Evolutionary conservation across 108 stramenopile species (phyloP), one percentile per base, ranked within the genome.

Genomic region (Chaetoceros muelleri): DNA sequence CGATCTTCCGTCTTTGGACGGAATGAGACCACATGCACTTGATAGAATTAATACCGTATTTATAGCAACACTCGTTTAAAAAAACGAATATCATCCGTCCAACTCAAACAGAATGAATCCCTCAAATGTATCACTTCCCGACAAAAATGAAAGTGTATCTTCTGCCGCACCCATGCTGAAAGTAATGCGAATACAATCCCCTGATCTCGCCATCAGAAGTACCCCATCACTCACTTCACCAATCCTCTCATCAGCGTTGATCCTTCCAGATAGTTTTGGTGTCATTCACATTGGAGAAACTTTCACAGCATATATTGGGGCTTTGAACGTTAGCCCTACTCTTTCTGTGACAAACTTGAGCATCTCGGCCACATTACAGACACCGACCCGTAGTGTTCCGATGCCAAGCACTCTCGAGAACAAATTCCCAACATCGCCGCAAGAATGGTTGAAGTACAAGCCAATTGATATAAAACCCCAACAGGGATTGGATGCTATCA

Each of bases 151-250:
- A n/a, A n/a, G n/a, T n/a, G n/a, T n/a, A n/a, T n/a, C n/a, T n/a
- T 60, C 84, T 13, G 75, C 88, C 16, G 73, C 80, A 34, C 88
- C 88, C 17, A 80, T 81, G 23, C 76, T 90, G 8, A 85, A 85
- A 70, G 88, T 90, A 20, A 90, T 90, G 88, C 66, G 88, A 25
- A 66, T 90, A 10, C 88, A 90, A 62, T 78, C 78, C 16, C 84
- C 84, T 0, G 73, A 82, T 30, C 66, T 90, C 2, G 74, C 76
- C 31, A 3, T 20, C 29, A 30, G 10, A 49, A 8, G 10, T 51
- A 17, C 24, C 16, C n/a, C 24, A 29, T 47, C 66, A 16, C 46
- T 62, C 2, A 49, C 65, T 8, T 48, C 58, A 2, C 27, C 59
- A 46, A 53, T 65, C 8, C 51, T 71, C 31, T 65, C 59, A n/a